These are phyloP conservation scores for Solanum pinnatisectum DNA, from an alignment of 257 asterid genomes.

Conservation along the genomic window DNA sequence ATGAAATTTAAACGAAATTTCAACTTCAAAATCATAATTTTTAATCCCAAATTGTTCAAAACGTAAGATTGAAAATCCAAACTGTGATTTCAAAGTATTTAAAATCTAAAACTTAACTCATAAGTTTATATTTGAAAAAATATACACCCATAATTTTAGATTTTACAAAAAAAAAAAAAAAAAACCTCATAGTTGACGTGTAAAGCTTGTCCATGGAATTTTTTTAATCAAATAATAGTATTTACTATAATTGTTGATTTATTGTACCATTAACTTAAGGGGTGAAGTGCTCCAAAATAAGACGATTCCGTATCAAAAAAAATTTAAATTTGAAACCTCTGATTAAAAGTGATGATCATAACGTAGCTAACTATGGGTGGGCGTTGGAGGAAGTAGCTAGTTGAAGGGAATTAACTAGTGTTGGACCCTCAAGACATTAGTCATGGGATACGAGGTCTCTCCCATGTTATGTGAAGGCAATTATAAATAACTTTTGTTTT, in stretches of 20 bases:
- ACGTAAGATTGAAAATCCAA: background rate
- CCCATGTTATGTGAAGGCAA: background rate
- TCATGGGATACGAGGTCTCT: background rate
- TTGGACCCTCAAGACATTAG: background rate
- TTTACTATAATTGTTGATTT: background rate
- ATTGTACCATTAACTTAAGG: too few relatives aligned
- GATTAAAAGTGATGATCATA: too few relatives aligned
- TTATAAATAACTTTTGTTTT: background rate
- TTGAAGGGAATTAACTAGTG: background rate
- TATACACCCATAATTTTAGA: too few relatives aligned
- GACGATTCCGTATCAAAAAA: rapidly evolving
- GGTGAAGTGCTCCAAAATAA: too few relatives aligned
- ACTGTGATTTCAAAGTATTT: background rate
- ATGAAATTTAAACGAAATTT: background rate
- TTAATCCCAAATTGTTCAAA: background rate
- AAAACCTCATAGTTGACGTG: background rate
- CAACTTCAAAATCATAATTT: background rate
- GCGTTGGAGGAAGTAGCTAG: background rate
- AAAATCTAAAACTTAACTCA: background rate
- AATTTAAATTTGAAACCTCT: too few relatives aligned
- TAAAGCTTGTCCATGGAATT: background rate
- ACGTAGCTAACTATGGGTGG: background rate
- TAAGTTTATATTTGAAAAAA: too few relatives aligned
- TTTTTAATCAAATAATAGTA: background rate
- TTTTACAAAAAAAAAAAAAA: too few relatives aligned